Percentiles rank a stretch among this genome's conserved stretches.
Conservation (phyloP, 495 filamentous ascomycete genomes). For the Penicillium coffeae region DNA sequence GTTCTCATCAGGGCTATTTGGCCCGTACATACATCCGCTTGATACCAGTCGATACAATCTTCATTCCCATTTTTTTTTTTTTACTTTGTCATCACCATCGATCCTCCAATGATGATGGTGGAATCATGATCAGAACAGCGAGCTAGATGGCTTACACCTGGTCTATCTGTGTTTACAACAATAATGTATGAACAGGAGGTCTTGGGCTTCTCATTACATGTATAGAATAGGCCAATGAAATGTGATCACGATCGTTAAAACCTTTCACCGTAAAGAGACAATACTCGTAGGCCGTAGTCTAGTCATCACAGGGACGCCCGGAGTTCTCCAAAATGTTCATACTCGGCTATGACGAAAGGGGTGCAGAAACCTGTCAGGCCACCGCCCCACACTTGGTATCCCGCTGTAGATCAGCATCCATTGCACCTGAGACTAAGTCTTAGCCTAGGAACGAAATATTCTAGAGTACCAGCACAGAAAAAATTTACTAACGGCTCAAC, state of each 20-base stretch:
- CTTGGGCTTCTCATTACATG: constrained; percentile 2
- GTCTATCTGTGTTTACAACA: background rate
- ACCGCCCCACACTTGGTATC: no score
- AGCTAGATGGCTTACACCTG: background rate
- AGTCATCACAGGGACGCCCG: no score
- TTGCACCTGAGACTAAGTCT: no score
- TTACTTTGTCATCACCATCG: constrained; percentile 6
- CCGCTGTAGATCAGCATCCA: no score
- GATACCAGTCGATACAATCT: constrained; percentile 33
- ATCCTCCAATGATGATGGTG: constrained; percentile 14
- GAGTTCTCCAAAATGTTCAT: no score
- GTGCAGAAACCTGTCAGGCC: no score
- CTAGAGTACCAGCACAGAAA: no score
- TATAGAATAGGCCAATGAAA: constrained; percentile 11
- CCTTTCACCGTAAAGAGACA: no score
- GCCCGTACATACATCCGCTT: constrained; percentile 26
- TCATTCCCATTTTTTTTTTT: constrained; percentile 10
- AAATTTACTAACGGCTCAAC: no score
- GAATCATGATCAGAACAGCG: background rate
- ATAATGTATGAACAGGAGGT: background rate
- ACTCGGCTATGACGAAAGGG: no score
- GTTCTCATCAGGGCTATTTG: constrained; percentile 12
- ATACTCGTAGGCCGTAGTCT: no score
- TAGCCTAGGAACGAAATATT: no score
- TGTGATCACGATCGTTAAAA: background rate